phyloP scores from a whole-genome alignment of 352 stramenopile species.

The Phytopythium montanum region DNA sequence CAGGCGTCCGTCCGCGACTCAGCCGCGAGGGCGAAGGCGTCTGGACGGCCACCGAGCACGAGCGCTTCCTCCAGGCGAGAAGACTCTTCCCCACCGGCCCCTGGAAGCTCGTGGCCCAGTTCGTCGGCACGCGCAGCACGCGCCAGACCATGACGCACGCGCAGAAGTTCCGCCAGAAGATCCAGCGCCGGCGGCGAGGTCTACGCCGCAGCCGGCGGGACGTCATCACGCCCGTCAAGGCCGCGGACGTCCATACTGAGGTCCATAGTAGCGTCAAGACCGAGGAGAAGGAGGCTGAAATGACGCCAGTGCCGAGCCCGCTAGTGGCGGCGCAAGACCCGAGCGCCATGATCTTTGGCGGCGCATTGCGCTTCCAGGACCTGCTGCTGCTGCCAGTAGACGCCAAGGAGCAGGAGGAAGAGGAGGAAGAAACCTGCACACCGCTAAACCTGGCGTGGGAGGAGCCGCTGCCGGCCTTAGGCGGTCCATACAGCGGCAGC shows the following conservation, averaged over 20 bases:
- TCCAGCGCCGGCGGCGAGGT: slow-evolving; percentile 8
- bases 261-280: too few species aligned
- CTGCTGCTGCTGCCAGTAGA: slow-evolving; percentile 1
- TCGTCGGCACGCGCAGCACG: slow-evolving; percentile 18
- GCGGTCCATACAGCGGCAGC: neutral
- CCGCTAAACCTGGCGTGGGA: neutral
- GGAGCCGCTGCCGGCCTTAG: slow-evolving; percentile 1
- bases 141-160: slow-evolving; percentile 90
- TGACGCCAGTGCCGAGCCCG: neutral
- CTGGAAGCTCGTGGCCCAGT: slow-evolving; percentile 10
- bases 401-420: neutral
- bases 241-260: too few species aligned
- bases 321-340: neutral
- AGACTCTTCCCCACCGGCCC: slow-evolving; percentile 3
- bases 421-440: too few species aligned
- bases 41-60: slow-evolving; percentile 7
- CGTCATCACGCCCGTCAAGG: neutral
- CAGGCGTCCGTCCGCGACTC: neutral
- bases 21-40: slow-evolving; percentile 8
- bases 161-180: slow-evolving; percentile 86
- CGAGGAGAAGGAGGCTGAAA: neutral
- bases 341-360: neutral
- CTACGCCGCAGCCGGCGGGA: slow-evolving; percentile 5
- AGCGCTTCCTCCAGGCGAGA: slow-evolving; percentile 9
- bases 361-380: slow-evolving; percentile 6